These are phyloP conservation scores for Tephrocybe sp. DNA, from an alignment of 768 basidiomycete genomes.

Conservation along the genomic window DNA sequence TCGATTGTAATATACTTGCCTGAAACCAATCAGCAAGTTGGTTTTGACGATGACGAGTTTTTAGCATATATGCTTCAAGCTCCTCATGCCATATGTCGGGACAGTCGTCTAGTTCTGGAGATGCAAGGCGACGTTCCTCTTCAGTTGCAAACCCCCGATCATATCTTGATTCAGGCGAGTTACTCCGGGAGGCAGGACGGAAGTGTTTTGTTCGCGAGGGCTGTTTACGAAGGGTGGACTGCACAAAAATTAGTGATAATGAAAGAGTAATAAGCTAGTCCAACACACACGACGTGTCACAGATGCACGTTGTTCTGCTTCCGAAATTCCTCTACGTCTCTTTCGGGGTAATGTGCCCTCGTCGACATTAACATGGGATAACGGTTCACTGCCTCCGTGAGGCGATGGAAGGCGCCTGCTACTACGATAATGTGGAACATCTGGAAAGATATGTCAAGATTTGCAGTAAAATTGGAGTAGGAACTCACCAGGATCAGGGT, in stretches of 20 bases:
- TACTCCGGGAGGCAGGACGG: slow-evolving; percentile 25
- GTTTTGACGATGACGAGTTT: slow-evolving; percentile 70
- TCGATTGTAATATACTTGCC: slow-evolving; percentile 36
- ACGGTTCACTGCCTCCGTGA: slow-evolving; percentile 32
- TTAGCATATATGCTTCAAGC: slow-evolving; percentile 63
- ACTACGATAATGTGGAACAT: slow-evolving; percentile 19
- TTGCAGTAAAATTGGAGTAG: slow-evolving; percentile 6
- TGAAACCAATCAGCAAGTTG: slow-evolving; percentile 77
- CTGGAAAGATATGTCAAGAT: slow-evolving; percentile 25
- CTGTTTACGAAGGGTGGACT: slow-evolving; percentile 43
- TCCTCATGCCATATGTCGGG: slow-evolving; percentile 74
- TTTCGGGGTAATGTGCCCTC: slow-evolving; percentile 37
- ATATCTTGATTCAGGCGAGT: slow-evolving; percentile 24
- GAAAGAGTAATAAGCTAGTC: slow-evolving; percentile 1
- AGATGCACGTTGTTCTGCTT: slow-evolving; percentile 51
- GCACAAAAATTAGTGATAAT: not conserved
- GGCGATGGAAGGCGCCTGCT: slow-evolving; percentile 33
- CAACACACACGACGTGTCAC: slow-evolving; percentile 51
- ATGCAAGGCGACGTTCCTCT: slow-evolving; percentile 48
- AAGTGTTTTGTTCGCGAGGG: slow-evolving; percentile 34
- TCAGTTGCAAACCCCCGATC: slow-evolving; percentile 21
- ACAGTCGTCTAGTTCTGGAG: slow-evolving; percentile 83
- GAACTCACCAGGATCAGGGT: slow-evolving; percentile 11
- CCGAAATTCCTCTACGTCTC: slow-evolving; percentile 49
- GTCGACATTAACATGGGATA: slow-evolving; percentile 25